Evolutionary conservation across 1,284 basidiomycete genomes (phyloP).

Genomic region (Xerocomus cyaneibrunnescens): DNA sequence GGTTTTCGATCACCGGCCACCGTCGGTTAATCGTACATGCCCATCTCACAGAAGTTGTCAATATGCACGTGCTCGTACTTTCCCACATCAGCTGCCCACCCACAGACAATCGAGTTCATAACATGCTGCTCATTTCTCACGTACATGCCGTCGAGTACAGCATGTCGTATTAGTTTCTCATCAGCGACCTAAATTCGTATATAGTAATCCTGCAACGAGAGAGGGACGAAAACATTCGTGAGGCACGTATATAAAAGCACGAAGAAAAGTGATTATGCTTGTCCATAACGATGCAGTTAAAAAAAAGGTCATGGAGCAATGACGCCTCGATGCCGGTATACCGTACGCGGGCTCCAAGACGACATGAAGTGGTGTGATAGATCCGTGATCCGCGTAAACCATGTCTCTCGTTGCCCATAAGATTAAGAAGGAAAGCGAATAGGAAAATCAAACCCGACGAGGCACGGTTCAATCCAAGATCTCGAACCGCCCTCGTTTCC

Average conservation of each 20-base stretch:
- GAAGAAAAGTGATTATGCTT: background rate
- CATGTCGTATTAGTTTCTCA: no score
- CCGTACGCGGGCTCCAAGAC: background rate
- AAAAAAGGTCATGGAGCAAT: background rate
- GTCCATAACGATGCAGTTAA: background rate
- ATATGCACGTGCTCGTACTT: no score
- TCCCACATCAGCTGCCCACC: no score
- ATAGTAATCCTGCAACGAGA: constrained; percentile 10
- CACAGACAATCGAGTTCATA: no score
- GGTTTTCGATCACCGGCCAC: no score
- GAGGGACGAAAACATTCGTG: background rate
- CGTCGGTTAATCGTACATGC: no score
- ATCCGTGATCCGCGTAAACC: background rate
- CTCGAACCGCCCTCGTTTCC: constrained; percentile 71
- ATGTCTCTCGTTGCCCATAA: background rate
- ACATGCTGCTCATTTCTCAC: no score
- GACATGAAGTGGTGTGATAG: background rate
- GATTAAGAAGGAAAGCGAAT: background rate
- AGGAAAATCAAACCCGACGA: background rate
- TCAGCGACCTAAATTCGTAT: constrained; percentile 21
- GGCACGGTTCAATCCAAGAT: constrained; percentile 51
- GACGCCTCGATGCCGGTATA: background rate
- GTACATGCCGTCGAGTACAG: no score
- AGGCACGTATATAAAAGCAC: background rate
- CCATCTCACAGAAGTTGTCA: no score